These are phyloP conservation scores for Phialophora expanda DNA, from an alignment of 2,329 filamentous ascomycete species.

Conservation along the genomic window DNA sequence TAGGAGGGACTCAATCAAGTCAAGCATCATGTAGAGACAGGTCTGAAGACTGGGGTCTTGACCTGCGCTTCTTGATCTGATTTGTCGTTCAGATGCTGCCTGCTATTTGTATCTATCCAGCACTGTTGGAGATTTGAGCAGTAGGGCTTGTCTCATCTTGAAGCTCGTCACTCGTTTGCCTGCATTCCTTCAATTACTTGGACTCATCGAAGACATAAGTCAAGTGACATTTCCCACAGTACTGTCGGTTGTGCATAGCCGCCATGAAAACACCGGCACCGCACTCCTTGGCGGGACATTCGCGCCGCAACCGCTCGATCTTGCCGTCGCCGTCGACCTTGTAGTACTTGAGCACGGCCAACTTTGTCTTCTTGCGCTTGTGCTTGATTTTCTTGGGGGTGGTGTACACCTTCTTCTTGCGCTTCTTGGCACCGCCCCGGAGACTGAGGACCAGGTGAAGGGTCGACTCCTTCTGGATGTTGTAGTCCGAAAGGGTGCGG, in stretches of 20 bases:
- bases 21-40: background rate
- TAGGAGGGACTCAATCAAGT: background rate
- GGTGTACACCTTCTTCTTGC: slow-evolving; percentile 99
- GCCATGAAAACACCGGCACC: slow-evolving; percentile 99
- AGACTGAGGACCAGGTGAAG: slow-evolving; percentile 98
- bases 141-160: background rate
- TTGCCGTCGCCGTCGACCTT: slow-evolving; percentile 99
- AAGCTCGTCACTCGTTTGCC: background rate
- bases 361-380: slow-evolving; percentile 99
- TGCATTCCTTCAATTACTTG: slow-evolving; percentile 26
- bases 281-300: slow-evolving; percentile 95
- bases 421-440: slow-evolving; percentile 98
- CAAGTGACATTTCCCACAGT: slow-evolving; percentile 71
- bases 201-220: slow-evolving; percentile 42
- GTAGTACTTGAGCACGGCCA: slow-evolving; percentile 99
- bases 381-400: slow-evolving; percentile 99
- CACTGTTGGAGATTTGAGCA: background rate
- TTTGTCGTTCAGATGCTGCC: background rate
- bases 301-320: slow-evolving; percentile 98
- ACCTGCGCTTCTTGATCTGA: background rate
- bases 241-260: slow-evolving; percentile 99
- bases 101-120: slow-evolving; percentile 10
- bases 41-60: background rate
- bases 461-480: slow-evolving; percentile 99
- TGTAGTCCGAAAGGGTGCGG: slow-evolving; percentile 99